phyloP scores from a whole-genome alignment of 805 yeast genomes.

The Myxozyma mucilagina region DNA sequence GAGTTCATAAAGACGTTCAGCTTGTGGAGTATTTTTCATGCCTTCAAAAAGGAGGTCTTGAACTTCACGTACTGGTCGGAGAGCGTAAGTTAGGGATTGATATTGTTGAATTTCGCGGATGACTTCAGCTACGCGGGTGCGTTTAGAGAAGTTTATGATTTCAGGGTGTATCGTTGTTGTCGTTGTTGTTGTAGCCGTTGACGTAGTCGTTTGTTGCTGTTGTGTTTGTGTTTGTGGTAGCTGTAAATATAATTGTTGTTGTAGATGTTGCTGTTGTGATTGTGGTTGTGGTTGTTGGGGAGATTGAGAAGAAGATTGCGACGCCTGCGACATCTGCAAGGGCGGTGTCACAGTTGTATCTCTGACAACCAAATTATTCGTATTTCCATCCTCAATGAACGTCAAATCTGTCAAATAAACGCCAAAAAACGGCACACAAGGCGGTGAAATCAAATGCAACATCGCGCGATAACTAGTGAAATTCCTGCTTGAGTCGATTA shows the following conservation, averaged over 20 bases:
- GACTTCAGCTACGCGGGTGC: conserved; percentile 69
- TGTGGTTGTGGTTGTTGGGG: too few species aligned
- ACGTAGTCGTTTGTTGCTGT: not conserved
- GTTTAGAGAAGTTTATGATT: conserved; percentile 77
- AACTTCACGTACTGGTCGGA: conserved; percentile 62
- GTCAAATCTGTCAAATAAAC: conserved; percentile 86
- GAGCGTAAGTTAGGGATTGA: conserved; percentile 62
- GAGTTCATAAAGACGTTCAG: conserved; percentile 75
- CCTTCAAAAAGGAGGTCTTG: conserved; percentile 49
- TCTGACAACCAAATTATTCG: conserved; percentile 49
- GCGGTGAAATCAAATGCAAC: conserved; percentile 66
- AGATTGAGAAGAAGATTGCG: too few species aligned
- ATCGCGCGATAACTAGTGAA: conserved; percentile 84
- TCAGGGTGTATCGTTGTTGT: conserved; percentile 1
- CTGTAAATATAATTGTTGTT: too few species aligned
- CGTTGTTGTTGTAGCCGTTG: not conserved
- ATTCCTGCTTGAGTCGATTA: conserved; percentile 89
- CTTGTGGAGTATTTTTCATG: conserved; percentile 63
- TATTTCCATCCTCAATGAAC: conserved; percentile 84
- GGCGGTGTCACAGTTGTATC: too few species aligned
- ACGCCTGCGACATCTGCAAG: too few species aligned
- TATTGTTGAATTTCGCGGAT: conserved; percentile 74
- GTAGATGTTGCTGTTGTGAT: not conserved
- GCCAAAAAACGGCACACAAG: conserved; percentile 93
- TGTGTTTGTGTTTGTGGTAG: too few species aligned